These are phyloP conservation scores for Kodamaea lidongshanica DNA, from an alignment of 805 yeast species.

Conservation along the genomic window DNA sequence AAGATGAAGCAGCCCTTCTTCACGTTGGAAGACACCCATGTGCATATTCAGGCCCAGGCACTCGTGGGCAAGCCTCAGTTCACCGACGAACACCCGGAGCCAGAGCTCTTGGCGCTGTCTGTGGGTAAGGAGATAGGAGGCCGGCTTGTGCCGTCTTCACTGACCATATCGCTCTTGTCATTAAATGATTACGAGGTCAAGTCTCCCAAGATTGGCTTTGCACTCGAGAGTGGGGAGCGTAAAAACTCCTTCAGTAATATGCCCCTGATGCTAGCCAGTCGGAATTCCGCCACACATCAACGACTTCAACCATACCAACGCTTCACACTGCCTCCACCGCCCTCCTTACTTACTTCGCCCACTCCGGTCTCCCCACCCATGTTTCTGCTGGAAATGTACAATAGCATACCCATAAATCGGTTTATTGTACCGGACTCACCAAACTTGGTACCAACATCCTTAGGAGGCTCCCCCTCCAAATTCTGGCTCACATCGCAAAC, in stretches of 20 bases:
- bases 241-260: constrained; percentile 15
- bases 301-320: constrained; percentile 33
- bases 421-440: constrained; percentile 45
- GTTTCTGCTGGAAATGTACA: constrained; percentile 8
- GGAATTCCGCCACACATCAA: constrained; percentile 25
- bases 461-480: constrained; percentile 51
- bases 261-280: constrained; percentile 9
- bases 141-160: constrained; percentile 36
- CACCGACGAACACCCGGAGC: constrained; percentile 39
- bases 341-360: constrained; percentile 1
- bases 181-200: constrained; percentile 16
- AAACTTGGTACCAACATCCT: constrained; percentile 43
- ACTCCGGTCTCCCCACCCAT: constrained; percentile 4
- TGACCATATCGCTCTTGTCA: constrained; percentile 35
- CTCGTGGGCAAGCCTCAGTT: constrained; percentile 2
- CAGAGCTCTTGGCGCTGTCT: constrained; percentile 36
- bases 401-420: constrained; percentile 23
- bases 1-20: constrained; percentile 9
- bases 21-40: constrained; percentile 12
- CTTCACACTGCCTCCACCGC: constrained; percentile 26
- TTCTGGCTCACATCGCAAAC: constrained; percentile 50
- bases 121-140: constrained; percentile 39
- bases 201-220: constrained; percentile 6
- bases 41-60: constrained; percentile 7
- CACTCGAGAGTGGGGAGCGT: constrained; percentile 15